Conservation (phyloP, 2,329 filamentous ascomycete species). For the Trichoderma sp. region DNA sequence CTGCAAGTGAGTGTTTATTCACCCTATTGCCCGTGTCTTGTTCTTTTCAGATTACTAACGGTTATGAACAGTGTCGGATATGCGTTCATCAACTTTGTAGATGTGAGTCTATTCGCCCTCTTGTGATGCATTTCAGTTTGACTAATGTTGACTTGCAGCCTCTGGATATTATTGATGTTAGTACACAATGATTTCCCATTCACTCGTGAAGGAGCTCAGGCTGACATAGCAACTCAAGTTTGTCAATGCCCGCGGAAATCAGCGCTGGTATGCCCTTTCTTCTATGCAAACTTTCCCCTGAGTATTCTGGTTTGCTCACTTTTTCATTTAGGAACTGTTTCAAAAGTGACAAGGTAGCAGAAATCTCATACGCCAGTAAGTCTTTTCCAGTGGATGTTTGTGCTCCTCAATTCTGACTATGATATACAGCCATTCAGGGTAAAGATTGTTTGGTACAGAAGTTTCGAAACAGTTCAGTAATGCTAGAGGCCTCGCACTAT, state of each 20-base stretch:
- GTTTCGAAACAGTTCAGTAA: slow-evolving; percentile 95
- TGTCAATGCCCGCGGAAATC: slow-evolving; percentile 68
- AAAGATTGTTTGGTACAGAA: slow-evolving; percentile 89
- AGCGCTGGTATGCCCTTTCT: slow-evolving; percentile 60
- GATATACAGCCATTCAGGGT: slow-evolving; percentile 75
- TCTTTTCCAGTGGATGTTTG: background rate
- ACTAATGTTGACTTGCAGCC: slow-evolving; percentile 49
- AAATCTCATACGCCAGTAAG: slow-evolving; percentile 93
- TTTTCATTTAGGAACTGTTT: slow-evolving; percentile 66
- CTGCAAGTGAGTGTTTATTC: slow-evolving; percentile 67
- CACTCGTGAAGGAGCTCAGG: background rate
- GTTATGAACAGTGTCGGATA: slow-evolving; percentile 74
- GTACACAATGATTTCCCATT: slow-evolving; percentile 32
- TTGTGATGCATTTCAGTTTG: background rate
- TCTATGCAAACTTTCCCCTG: background rate
- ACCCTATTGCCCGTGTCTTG: rapidly evolving
- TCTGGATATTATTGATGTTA: slow-evolving; percentile 70
- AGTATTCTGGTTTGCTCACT: background rate
- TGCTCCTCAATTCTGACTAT: slow-evolving; percentile 33
- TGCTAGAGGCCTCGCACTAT: slow-evolving; percentile 80
- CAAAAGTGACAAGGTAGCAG: slow-evolving; percentile 80
- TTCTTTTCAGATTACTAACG: slow-evolving; percentile 11
- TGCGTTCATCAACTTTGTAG: slow-evolving; percentile 92
- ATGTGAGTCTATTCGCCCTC: slow-evolving; percentile 56
- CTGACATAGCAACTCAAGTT: slow-evolving; percentile 54